Conservation (phyloP, 345 rosid species). For the Theobroma cacao region DNA sequence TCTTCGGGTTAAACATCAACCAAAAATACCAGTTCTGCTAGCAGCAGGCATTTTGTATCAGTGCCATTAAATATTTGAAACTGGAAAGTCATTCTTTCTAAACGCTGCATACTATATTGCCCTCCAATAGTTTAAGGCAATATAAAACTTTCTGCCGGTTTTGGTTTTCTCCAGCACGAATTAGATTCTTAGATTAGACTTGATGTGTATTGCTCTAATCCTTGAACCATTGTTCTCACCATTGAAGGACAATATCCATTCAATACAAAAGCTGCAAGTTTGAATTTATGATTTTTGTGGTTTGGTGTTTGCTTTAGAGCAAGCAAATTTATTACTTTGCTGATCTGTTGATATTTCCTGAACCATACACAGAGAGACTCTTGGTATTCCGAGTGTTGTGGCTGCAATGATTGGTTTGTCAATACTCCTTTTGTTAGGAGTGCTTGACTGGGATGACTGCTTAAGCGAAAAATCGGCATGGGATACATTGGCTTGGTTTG, state of each 20-base stretch:
- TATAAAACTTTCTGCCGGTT: background rate
- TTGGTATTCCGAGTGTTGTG: conserved; percentile 89
- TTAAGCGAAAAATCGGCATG: conserved; percentile 93
- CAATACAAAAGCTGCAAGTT: background rate
- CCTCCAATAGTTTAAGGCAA: background rate
- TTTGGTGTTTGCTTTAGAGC: background rate
- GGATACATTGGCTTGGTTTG: conserved; percentile 97
- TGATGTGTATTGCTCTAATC: background rate
- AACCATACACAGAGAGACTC: conserved; percentile 52
- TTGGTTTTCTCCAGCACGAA: background rate
- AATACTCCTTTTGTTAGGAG: conserved; percentile 79
- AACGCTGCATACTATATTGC: background rate
- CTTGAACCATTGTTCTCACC: background rate
- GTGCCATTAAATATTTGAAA: background rate
- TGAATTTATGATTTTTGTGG: background rate
- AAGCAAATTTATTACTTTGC: background rate
- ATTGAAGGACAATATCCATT: background rate
- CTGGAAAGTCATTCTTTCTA: background rate
- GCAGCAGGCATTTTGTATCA: background rate
- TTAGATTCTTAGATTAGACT: background rate
- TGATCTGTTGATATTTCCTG: conserved; percentile 14
- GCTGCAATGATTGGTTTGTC: conserved; percentile 97
- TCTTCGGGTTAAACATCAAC: no score
- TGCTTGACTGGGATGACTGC: conserved; percentile 96
- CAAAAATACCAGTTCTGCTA: background rate